Evolutionary conservation across 2,329 filamentous ascomycete genomes (phyloP), one percentile per base, ranked within the genome.

Genomic region (Ascochyta pisi): DNA sequence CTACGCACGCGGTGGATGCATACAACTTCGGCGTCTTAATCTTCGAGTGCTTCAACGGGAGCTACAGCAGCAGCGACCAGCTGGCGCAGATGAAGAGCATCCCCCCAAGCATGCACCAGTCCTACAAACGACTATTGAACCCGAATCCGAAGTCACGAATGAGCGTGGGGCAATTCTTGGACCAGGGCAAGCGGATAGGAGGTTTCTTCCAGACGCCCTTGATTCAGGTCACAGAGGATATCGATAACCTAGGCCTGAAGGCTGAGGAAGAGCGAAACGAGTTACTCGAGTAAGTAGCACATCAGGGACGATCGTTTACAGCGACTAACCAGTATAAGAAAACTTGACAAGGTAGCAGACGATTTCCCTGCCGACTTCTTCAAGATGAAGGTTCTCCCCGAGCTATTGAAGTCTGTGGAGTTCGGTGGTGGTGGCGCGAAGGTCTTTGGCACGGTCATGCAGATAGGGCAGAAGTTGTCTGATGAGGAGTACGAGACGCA

Each of bases 281-380:
- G 44, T 94, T 99, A 63, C 80, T 99, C 9, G 86, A 87, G 89
- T 86, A 45, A 22, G 64, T 61, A 16, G 71, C 38, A 1, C 2
- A 3, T 6, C 6, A n/a, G 24, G 15, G 33, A 34, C n/a, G 10
- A 9, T 8, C 6, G 2, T 13, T 24, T 13, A 6, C 12, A 4
- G 29, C 7, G 10, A 26, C 54, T 57, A 40, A 57, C 23, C 22
- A 2, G 8, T 23, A 8, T 8, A 54, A 84, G 81, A 63, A 91
- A 96, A 68, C 84, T 99, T 6, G 92, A 96, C 63, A 84, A 90
- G 57, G 83, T 97, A 5, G 89, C 92, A 0, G 92, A 97, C 64
- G 93, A 99, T 74, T 97, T 98, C 59, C 95, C 95, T 0, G 94
- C 97, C 71, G 95, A 98, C 57, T 99, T 96, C 75, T 96, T 98